Conservation (phyloP, 1,284 basidiomycete genomes). For the Moniliella sp. region DNA sequence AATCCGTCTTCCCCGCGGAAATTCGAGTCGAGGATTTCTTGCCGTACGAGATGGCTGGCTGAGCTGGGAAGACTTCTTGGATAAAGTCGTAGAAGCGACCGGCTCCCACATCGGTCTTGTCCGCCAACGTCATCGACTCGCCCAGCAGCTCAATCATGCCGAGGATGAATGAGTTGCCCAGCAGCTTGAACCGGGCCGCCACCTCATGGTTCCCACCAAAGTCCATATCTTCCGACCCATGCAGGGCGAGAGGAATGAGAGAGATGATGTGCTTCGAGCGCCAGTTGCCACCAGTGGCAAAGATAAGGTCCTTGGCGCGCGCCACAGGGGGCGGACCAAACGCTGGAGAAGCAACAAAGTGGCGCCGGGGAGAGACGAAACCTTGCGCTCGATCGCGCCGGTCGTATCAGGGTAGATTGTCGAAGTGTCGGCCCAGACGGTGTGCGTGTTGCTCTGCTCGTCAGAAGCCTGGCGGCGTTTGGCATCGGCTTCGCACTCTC, state of each 20-base stretch:
- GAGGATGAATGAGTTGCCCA: constrained; percentile 33
- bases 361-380: constrained; percentile 46
- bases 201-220: constrained; percentile 51
- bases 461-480: constrained; percentile 30
- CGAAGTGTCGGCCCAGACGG: constrained; percentile 11
- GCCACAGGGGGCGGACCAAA: constrained; percentile 45
- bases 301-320: constrained; percentile 48
- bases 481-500: constrained; percentile 38
- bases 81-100: constrained; percentile 37
- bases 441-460: constrained; percentile 24
- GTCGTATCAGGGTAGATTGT: constrained; percentile 5
- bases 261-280: constrained; percentile 59
- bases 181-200: constrained; percentile 51
- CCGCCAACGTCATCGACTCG: constrained; percentile 59
- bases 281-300: constrained; percentile 62
- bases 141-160: constrained; percentile 49
- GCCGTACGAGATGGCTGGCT: neutral
- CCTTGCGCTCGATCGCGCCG: constrained; percentile 16
- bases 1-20: neutral
- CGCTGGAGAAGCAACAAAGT: constrained; percentile 56
- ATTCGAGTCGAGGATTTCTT: neutral
- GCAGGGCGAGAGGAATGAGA: constrained; percentile 40
- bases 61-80: constrained; percentile 5
- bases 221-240: constrained; percentile 42
- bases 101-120: constrained; percentile 58